Conservation (phyloP, 225 moss, liverwort and hornwort species). For the Marchantia polymorpha region DNA sequence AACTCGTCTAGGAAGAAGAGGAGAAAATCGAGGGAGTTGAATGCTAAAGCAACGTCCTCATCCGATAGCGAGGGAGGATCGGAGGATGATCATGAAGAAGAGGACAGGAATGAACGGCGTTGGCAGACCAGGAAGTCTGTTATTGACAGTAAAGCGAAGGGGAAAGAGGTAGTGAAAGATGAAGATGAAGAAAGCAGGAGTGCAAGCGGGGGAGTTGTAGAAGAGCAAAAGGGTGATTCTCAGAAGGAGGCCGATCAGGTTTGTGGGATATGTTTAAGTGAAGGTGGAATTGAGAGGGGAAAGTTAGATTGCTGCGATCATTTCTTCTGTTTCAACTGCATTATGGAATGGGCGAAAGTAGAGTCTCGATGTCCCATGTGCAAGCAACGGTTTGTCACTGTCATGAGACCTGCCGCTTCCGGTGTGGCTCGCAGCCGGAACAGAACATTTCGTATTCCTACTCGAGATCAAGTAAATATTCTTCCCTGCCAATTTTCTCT, state of each 20-base stretch:
- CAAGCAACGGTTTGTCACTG: slow-evolving; percentile 79
- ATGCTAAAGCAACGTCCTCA: slow-evolving; percentile 8
- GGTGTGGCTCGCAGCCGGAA: slow-evolving; percentile 69
- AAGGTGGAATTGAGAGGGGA: slow-evolving; percentile 77
- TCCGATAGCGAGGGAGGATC: slow-evolving; percentile 36
- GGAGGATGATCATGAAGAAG: slow-evolving; percentile 35
- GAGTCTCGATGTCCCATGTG: slow-evolving; percentile 93
- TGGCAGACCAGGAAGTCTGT: slow-evolving; percentile 27
- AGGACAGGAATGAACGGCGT: slow-evolving; percentile 25
- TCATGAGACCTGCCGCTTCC: slow-evolving; percentile 57
- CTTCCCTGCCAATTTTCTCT: neutral
- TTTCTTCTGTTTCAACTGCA: slow-evolving; percentile 89
- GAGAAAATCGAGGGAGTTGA: slow-evolving; percentile 24
- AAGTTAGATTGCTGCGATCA: slow-evolving; percentile 96
- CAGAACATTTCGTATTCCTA: slow-evolving; percentile 75
- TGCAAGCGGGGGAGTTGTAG: slow-evolving; percentile 14
- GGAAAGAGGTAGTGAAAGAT: slow-evolving; percentile 34
- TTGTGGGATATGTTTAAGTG: slow-evolving; percentile 91
- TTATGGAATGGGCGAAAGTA: slow-evolving; percentile 98
- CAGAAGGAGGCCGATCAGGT: slow-evolving; percentile 30
- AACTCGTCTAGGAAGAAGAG: slow-evolving; percentile 33
- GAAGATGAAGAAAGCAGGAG: slow-evolving; percentile 15
- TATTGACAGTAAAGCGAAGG: slow-evolving; percentile 33
- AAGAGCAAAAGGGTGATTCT: slow-evolving; percentile 9
- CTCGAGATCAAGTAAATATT: slow-evolving; percentile 63